A percentile compares a stretch with the other conserved stretches of the same genome.
Evolutionary conservation across 106 monocot species (phyloP).

Genomic region (Acanthochlamys bracteata): DNA sequence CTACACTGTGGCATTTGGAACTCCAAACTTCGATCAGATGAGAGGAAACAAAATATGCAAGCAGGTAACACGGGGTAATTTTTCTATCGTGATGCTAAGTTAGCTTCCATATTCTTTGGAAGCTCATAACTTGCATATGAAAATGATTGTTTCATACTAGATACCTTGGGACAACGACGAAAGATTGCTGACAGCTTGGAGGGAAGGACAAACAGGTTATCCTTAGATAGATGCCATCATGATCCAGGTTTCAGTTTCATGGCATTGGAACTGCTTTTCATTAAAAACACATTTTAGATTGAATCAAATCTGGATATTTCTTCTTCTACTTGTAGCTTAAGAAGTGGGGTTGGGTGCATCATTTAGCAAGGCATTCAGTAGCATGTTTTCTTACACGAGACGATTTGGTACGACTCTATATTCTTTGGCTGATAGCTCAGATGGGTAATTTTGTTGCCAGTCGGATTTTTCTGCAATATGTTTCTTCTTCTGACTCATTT

Average conservation of each 20-base stretch:
- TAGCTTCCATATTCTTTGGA: too few species aligned
- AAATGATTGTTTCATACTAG: too few species aligned
- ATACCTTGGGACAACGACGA: conserved; percentile 87
- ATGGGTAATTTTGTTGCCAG: too few species aligned
- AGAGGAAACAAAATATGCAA: conserved; percentile 83
- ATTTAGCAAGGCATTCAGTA: conserved; percentile 82
- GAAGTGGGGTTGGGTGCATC: conserved; percentile 97
- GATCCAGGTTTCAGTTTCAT: conserved; percentile 48
- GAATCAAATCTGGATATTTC: conserved; percentile 3
- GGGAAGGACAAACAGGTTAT: conserved; percentile 78
- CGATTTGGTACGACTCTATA: conserved; percentile 50
- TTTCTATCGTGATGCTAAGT: too few species aligned
- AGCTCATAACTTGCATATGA: too few species aligned
- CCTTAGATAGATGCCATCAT: conserved; percentile 98
- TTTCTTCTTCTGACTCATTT: not conserved
- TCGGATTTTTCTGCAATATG: not conserved
- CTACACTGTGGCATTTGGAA: conserved; percentile 76
- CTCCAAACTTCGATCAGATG: conserved; percentile 89
- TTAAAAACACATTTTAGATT: conserved; percentile 1
- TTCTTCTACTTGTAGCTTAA: conserved; percentile 36
- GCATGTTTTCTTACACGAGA: conserved; percentile 92
- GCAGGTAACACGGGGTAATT: conserved; percentile 32
- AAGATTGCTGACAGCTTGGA: conserved; percentile 60
- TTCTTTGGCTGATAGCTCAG: too few species aligned
- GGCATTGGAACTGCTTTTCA: too few species aligned